phyloP scores from a whole-genome alignment of 257 asterid species.

The Pogostemon cablin region DNA sequence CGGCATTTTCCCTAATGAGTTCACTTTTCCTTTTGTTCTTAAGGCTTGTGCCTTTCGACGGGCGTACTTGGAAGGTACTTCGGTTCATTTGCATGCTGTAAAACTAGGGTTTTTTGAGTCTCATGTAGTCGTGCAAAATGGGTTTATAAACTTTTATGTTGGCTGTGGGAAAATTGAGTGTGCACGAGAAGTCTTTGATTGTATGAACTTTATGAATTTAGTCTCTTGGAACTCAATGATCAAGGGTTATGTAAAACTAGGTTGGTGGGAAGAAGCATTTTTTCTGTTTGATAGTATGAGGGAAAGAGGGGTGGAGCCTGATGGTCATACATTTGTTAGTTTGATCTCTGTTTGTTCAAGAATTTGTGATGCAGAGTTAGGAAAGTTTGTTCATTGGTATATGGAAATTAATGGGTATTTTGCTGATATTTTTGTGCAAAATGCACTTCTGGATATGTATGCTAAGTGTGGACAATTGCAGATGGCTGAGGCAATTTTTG shows the following conservation, averaged over 20 bases:
- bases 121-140: constrained; percentile 64
- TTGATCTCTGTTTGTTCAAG: constrained; percentile 65
- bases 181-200: constrained; percentile 63
- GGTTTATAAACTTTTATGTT: constrained; percentile 54
- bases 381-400: constrained; percentile 71
- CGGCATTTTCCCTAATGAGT: constrained; percentile 53
- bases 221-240: constrained; percentile 80
- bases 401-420: constrained; percentile 45
- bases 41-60: constrained; percentile 65
- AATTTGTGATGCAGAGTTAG: constrained; percentile 57
- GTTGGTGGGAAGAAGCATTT: constrained; percentile 52
- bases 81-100: constrained; percentile 52
- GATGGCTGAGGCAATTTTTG: constrained; percentile 61
- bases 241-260: constrained; percentile 57
- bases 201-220: constrained; percentile 46
- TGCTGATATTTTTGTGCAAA: constrained; percentile 55
- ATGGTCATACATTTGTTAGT: constrained; percentile 64
- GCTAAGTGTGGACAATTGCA: constrained; percentile 77
- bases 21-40: constrained; percentile 68
- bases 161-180: constrained; percentile 51
- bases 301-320: constrained; percentile 61
- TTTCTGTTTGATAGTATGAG: constrained; percentile 50
- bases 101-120: constrained; percentile 55
- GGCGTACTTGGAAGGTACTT: constrained; percentile 49
- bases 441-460: constrained; percentile 80